A percentile compares a stretch with the other conserved stretches of the same genome.
Conservation (phyloP, 2,329 filamentous ascomycete species). For the Microthyrium microscopicum region DNA sequence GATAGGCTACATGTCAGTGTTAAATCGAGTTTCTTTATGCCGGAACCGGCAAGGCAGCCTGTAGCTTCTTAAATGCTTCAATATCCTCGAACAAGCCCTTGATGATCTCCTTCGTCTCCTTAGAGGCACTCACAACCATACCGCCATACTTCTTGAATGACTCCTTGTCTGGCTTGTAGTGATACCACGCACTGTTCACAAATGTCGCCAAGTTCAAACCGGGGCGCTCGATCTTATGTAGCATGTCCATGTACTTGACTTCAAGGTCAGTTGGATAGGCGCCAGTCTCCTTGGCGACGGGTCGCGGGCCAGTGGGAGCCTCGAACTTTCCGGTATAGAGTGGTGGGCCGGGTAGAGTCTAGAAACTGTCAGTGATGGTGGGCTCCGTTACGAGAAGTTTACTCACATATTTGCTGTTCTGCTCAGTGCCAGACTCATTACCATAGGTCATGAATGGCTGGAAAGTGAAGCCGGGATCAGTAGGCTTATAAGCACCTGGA, state of each 20-base stretch:
- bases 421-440: not conserved
- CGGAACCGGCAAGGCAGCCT: no score
- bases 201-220: not conserved
- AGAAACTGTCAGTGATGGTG: not conserved
- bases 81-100: no score
- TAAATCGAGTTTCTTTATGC: no score
- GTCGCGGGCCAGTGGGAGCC: slow-evolving; percentile 1
- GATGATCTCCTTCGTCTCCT: no score
- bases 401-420: slow-evolving; percentile 3
- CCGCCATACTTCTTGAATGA: no score
- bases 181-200: no score
- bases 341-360: slow-evolving; percentile 3
- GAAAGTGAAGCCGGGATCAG: slow-evolving; percentile 3
- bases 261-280: slow-evolving; percentile 1
- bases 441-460: not conserved
- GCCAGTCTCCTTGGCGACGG: slow-evolving; percentile 2
- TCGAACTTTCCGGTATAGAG: slow-evolving; percentile 6
- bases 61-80: no score
- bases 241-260: slow-evolving; percentile 4
- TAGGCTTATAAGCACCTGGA: slow-evolving; percentile 4
- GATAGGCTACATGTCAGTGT: no score
- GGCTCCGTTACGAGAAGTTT: not conserved
- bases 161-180: no score
- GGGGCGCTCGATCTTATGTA: not conserved
- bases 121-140: no score